phyloP scores from a whole-genome alignment of 2,329 filamentous ascomycete genomes.

The Scedosporium aurantiacum region DNA sequence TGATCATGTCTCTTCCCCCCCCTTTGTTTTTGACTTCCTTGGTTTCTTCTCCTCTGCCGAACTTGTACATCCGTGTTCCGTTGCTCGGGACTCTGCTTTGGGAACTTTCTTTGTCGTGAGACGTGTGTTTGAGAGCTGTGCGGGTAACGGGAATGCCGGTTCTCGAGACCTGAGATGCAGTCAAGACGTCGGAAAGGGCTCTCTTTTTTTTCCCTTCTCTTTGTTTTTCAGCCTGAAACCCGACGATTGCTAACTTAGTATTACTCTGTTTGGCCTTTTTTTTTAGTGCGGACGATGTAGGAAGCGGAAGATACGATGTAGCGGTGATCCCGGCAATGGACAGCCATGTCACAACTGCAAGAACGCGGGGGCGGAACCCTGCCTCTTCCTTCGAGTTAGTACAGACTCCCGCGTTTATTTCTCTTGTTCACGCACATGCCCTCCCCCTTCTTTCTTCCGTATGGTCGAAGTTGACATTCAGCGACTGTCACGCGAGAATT shows the following conservation, averaged over 20 bases:
- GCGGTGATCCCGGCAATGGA: constrained; percentile 70
- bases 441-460: neutral
- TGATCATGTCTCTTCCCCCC: neutral
- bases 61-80: neutral
- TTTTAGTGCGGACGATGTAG: constrained; percentile 75
- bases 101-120: neutral
- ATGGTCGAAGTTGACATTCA: neutral
- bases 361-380: constrained; percentile 57
- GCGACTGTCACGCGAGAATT: neutral
- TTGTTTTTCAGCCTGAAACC: neutral
- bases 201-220: neutral
- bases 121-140: neutral
- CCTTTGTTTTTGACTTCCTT: neutral
- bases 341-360: constrained; percentile 74
- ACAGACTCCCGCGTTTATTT: neutral
- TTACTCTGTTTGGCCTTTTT: neutral
- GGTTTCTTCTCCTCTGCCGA: neutral
- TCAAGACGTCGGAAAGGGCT: neutral
- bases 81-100: neutral
- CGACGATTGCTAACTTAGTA: neutral
- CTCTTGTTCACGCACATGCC: neutral
- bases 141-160: neutral
- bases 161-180: neutral
- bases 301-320: constrained; percentile 91
- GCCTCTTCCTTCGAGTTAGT: constrained; percentile 70